Evolutionary conservation across 257 asterid species (phyloP).

Genomic region (Cynanchum wilfordii): DNA sequence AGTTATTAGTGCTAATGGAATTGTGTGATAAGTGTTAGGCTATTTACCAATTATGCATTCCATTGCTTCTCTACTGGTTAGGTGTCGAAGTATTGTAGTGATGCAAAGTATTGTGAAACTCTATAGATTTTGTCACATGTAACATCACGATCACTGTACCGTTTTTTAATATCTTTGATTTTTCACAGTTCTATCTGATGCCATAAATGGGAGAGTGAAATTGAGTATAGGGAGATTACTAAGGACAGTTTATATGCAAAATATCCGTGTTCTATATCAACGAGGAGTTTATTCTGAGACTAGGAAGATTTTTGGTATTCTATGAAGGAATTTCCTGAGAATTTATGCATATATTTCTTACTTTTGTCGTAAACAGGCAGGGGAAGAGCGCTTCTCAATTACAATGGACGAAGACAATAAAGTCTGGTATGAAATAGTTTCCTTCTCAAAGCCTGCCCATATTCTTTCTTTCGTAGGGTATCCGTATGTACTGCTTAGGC

Average conservation of each 20-base stretch:
- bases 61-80: background rate
- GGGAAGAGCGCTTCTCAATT: slow-evolving; percentile 93
- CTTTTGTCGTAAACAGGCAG: slow-evolving; percentile 53
- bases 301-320: background rate
- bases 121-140: background rate
- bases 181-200: too few relatives aligned
- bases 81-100: background rate
- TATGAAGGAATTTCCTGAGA: background rate
- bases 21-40: too few relatives aligned
- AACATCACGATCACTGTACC: background rate
- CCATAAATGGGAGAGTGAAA: background rate
- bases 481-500: slow-evolving; percentile 75
- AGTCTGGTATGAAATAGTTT: slow-evolving; percentile 92
- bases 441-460: slow-evolving; percentile 83
- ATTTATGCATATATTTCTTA: background rate
- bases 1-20: too few relatives aligned
- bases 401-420: slow-evolving; percentile 76
- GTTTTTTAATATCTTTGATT: too few relatives aligned
- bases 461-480: slow-evolving; percentile 60
- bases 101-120: background rate
- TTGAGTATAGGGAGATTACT: background rate
- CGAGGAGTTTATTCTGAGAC: background rate
- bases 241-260: background rate
- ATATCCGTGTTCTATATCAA: background rate
- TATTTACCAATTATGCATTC: background rate